Evolutionary conservation across 2,329 filamentous ascomycete species (phyloP).

Genomic region (Lasiodiplodia hormozganensis): DNA sequence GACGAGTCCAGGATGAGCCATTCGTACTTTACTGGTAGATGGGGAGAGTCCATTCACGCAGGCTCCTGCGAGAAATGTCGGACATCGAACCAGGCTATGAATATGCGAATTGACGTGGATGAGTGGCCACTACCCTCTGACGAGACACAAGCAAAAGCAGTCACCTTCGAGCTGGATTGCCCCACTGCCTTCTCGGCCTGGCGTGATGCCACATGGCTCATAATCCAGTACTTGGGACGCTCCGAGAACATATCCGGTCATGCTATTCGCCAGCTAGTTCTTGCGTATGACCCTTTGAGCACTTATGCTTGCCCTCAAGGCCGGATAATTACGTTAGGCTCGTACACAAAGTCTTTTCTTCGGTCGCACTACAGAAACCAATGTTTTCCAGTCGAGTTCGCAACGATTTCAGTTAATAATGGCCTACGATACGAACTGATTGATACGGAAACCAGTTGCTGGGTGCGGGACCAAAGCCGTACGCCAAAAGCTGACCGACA

Average conservation of each 20-base stretch:
- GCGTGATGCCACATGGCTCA: constrained; percentile 27
- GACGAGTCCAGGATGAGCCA: background rate
- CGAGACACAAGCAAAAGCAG: constrained; percentile 46
- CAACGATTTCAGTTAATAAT: constrained; percentile 52
- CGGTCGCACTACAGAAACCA: constrained; percentile 40
- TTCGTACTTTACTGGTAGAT: background rate
- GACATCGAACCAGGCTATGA: background rate
- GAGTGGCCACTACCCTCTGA: constrained; percentile 63
- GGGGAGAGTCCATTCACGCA: background rate
- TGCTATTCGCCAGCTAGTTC: background rate
- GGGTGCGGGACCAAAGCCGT: background rate
- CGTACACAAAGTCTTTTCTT: constrained; percentile 2
- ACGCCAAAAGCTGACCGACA: background rate
- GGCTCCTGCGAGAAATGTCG: background rate
- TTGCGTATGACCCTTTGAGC: background rate
- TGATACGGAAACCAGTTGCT: constrained; percentile 27
- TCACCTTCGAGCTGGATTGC: constrained; percentile 57
- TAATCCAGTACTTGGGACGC: background rate
- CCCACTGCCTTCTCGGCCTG: constrained; percentile 14
- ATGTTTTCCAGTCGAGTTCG: constrained; percentile 34
- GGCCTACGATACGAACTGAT: constrained; percentile 46
- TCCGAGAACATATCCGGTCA: accelerated
- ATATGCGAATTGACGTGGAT: constrained; percentile 52
- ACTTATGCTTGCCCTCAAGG: background rate
- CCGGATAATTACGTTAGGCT: constrained; percentile 14